Conservation (phyloP, 2,329 filamentous ascomycete species). For the Gremmenia infestans region DNA sequence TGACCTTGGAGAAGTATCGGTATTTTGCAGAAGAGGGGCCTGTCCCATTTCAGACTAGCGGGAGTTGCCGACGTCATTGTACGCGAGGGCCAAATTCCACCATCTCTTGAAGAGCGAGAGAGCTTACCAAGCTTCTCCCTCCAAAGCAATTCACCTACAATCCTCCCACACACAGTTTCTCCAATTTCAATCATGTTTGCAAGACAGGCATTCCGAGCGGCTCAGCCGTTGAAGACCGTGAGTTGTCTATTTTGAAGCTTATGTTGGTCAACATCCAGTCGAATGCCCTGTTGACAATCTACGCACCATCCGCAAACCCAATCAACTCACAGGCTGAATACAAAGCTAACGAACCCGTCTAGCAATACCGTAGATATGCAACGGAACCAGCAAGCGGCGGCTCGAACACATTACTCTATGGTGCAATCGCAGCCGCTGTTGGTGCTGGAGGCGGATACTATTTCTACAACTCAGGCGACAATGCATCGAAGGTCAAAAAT, state of each 20-base stretch:
- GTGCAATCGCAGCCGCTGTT: conserved; percentile 52
- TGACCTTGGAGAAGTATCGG: no score
- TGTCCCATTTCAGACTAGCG: no score
- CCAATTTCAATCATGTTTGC: conserved; percentile 55
- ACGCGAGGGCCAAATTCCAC: no score
- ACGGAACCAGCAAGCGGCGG: conserved; percentile 47
- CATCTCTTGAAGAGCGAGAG: no score
- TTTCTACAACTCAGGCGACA: conserved; percentile 40
- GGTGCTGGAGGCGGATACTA: conserved; percentile 55
- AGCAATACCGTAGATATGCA: conserved; percentile 70
- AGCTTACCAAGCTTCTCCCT: no score
- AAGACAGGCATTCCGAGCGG: conserved; percentile 57
- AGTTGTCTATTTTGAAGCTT: conserved; percentile 27
- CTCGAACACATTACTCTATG: conserved; percentile 56
- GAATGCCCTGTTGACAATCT: neutral
- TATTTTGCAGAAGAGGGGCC: no score
- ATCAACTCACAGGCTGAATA: neutral
- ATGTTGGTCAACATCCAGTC: neutral
- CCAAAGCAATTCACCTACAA: no score
- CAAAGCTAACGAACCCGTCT: conserved; percentile 5
- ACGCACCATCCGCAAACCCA: neutral
- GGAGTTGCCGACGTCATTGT: no score
- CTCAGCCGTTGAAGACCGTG: conserved; percentile 63
- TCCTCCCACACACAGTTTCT: neutral
- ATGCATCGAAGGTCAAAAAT: conserved; percentile 47